Conservation (phyloP, 106 monocot species). For the Dendrobium huoshanense region DNA sequence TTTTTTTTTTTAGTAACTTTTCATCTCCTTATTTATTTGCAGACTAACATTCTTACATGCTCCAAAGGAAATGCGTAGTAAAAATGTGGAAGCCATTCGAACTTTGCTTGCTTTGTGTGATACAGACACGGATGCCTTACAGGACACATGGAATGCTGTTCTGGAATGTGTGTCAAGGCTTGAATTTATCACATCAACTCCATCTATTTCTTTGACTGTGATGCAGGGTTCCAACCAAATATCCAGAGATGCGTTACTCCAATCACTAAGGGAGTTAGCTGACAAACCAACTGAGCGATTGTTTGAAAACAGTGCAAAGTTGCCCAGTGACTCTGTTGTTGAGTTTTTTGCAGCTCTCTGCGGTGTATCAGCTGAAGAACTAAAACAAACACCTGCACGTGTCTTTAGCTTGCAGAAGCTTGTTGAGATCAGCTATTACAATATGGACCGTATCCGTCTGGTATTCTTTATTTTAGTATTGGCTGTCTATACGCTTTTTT, state of each 20-base stretch:
- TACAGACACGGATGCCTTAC: conserved; percentile 64
- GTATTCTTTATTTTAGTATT: conserved; percentile 27
- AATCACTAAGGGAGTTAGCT: conserved; percentile 74
- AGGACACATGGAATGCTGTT: conserved; percentile 99
- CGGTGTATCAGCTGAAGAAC: conserved; percentile 91
- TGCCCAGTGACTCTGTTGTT: conserved; percentile 90
- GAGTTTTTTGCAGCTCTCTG: conserved; percentile 95
- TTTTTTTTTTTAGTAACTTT: not conserved
- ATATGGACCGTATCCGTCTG: conserved; percentile 96
- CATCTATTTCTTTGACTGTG: conserved; percentile 74
- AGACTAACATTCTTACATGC: conserved; percentile 97
- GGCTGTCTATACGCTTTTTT: not conserved
- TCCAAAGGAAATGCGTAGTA: conserved; percentile 94
- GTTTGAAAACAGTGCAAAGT: conserved; percentile 84
- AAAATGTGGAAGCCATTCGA: conserved; percentile 95
- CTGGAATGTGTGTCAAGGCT: conserved; percentile 98
- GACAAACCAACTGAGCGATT: conserved; percentile 92
- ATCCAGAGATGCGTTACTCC: conserved; percentile 81
- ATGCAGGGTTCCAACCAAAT: conserved; percentile 99
- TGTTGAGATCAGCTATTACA: conserved; percentile 99
- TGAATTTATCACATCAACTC: conserved; percentile 81
- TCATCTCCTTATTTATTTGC: conserved; percentile 11
- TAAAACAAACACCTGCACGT: conserved; percentile 84
- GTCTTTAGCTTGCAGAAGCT: conserved; percentile 94
- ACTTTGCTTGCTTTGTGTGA: conserved; percentile 71